Evolutionary conservation across 768 basidiomycete species (phyloP).

Genomic region (Crassisporium funariophilum): DNA sequence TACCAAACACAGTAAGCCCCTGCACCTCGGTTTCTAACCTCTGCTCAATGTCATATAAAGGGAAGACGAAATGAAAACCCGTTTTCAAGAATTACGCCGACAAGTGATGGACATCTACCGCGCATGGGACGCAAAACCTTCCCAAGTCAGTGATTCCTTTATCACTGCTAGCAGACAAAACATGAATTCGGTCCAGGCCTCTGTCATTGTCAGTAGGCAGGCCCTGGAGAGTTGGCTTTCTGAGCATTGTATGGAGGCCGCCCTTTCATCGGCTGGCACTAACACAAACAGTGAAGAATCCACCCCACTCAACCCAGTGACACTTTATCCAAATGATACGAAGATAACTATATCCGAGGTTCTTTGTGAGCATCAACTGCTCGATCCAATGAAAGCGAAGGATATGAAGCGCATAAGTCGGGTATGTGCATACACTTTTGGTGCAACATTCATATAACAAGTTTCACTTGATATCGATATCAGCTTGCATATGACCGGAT

Average conservation of each 20-base stretch:
- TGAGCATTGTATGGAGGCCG: conserved; percentile 36
- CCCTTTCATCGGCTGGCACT: conserved; percentile 9
- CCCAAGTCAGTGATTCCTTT: conserved; percentile 44
- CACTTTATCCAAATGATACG: too few relatives aligned
- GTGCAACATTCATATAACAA: neutral
- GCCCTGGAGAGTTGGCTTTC: conserved; percentile 65
- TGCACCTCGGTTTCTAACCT: neutral
- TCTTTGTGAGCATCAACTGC: conserved; percentile 59
- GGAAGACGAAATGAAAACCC: conserved; percentile 39
- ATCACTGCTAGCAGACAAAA: neutral
- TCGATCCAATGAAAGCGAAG: conserved; percentile 60
- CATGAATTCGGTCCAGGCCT: conserved; percentile 37
- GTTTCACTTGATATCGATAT: conserved; percentile 7
- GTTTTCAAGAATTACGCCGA: conserved; percentile 52
- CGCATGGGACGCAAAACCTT: conserved; percentile 54
- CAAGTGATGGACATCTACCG: conserved; percentile 63
- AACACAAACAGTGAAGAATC: too few relatives aligned
- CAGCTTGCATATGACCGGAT: conserved; percentile 53
- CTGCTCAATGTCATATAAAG: conserved; percentile 30
- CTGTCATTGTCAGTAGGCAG: conserved; percentile 59
- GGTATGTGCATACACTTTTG: conserved; percentile 34
- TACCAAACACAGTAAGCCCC: conserved; percentile 48
- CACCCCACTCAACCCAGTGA: too few relatives aligned
- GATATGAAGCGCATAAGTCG: conserved; percentile 70
- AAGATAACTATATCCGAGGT: conserved; percentile 46